A percentile compares a stretch with the other conserved stretches of the same genome.
Evolutionary conservation across 148 eudicot genomes (phyloP).

Genomic region (Tetragonia tetragonoides): DNA sequence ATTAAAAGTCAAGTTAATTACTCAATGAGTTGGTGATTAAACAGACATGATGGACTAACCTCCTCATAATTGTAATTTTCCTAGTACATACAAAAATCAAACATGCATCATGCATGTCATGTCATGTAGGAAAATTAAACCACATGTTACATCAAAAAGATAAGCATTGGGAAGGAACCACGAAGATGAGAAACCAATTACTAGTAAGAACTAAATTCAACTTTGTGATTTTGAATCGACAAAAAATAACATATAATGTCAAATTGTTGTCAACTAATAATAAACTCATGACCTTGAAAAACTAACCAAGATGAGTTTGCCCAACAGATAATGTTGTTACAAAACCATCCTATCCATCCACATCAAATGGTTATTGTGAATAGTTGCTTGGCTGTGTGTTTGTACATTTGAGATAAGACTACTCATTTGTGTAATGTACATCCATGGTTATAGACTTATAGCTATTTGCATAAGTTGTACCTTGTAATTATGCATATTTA

Average conservation of each 20-base stretch:
- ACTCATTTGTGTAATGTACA: neutral
- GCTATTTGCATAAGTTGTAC: no score
- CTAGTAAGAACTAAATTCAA: neutral
- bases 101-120: neutral
- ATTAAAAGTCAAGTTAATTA: no score
- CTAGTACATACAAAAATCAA: neutral
- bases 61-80: no score
- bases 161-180: neutral
- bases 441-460: no score
- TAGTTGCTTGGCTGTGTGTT: neutral
- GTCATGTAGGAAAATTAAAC: neutral
- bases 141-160: neutral
- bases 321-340: neutral
- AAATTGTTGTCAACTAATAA: neutral
- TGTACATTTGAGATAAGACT: conserved; percentile 1
- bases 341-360: neutral
- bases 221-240: neutral
- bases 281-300: neutral
- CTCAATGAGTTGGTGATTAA: no score
- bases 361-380: neutral
- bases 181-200: neutral
- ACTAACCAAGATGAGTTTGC: neutral
- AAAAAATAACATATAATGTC: neutral
- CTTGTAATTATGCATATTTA: no score
- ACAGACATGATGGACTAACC: no score